Evolutionary conservation across 2,329 filamentous ascomycete species (phyloP), one percentile per base, ranked within the genome.

Genomic region (Diaporthe nobilis): DNA sequence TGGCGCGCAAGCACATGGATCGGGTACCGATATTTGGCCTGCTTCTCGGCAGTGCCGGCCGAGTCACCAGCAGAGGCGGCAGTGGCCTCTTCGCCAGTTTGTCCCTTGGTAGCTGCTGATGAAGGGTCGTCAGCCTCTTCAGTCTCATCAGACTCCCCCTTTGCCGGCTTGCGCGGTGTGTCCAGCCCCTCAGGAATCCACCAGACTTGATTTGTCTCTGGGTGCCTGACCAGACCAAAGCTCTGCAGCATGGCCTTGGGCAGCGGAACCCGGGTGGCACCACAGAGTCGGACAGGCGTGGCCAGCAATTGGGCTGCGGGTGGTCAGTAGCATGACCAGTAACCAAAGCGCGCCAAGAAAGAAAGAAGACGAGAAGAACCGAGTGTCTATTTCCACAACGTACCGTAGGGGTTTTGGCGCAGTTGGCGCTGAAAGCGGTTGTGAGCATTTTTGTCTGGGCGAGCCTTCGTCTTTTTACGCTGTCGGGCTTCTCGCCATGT

Each of bases 381-480:
- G 73, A 39, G 5, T 51, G 1, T 31, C 28, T 31, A 57, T 13
- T 22, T 17, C 39, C 9, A 42, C 31, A 49, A 72, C 85, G 42
- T 85, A 93, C 92, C 93, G 78, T 90, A 95, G 3, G 92, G 87
- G 78, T 94, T 95, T 51, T 87, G 86, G 42, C 85, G 85, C 2
- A 95, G 84, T 75, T 90, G 88, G 74, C 85, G 86, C 80, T 92
- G 90, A 76, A 94, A 90, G 3, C 80, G 80, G 49, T 76, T 80
- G 44, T 78, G 55, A 4, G 53, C 39, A 0, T 85, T 84, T 37
- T 85, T 82, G 31, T 82, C 78, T 8, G 81, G 80, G 28, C 83
- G 81, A 60, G 80, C 49, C 75, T 84, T 83, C 0, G 81, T 79
- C 75, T 86, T 87, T 58, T 82, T 86, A 76, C 84, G 88, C 53